These are phyloP conservation scores for Podospora tetraspora DNA, from an alignment of 495 filamentous ascomycete genomes.

Conservation along the genomic window DNA sequence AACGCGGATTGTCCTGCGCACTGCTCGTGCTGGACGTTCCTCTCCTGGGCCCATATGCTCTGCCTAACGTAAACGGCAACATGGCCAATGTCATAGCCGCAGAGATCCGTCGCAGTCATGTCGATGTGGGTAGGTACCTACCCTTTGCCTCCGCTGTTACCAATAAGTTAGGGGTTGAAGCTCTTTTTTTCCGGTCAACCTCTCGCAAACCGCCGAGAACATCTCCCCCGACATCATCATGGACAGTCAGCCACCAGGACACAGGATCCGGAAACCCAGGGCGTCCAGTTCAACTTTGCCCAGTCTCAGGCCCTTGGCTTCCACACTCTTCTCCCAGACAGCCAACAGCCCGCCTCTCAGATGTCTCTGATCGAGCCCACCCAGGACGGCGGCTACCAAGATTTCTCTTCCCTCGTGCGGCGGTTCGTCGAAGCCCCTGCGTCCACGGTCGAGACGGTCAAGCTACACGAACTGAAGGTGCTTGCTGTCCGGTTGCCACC, in stretches of 20 bases:
- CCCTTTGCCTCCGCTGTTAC: too few species aligned
- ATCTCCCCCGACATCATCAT: conserved; percentile 55
- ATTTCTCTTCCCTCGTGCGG: conserved; percentile 48
- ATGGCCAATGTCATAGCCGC: too few species aligned
- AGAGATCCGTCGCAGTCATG: too few species aligned
- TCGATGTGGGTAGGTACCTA: too few species aligned
- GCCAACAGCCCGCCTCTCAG: conserved; percentile 46
- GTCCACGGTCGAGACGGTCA: conserved; percentile 67
- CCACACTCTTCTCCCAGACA: conserved; percentile 41
- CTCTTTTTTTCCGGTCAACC: conserved; percentile 24
- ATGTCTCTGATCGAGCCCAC: conserved; percentile 67
- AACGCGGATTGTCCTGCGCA: too few species aligned
- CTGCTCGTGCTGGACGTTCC: too few species aligned
- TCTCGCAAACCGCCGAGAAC: conserved; percentile 44
- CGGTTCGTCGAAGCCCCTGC: conserved; percentile 58
- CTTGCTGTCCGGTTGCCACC: too few species aligned
- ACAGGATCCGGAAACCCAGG: conserved; percentile 41
- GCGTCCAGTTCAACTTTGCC: conserved; percentile 46
- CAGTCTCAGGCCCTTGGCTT: conserved; percentile 51
- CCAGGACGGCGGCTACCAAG: conserved; percentile 74
- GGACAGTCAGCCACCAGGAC: conserved; percentile 53
- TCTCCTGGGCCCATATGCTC: too few species aligned
- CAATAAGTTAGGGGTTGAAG: too few species aligned
- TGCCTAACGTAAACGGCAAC: too few species aligned
- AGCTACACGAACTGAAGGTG: conserved; percentile 35